A percentile compares a stretch with the other conserved stretches of the same genome.
Evolutionary conservation across 2,329 filamentous ascomycete genomes (phyloP).

Genomic region (Monosporascus sp.): DNA sequence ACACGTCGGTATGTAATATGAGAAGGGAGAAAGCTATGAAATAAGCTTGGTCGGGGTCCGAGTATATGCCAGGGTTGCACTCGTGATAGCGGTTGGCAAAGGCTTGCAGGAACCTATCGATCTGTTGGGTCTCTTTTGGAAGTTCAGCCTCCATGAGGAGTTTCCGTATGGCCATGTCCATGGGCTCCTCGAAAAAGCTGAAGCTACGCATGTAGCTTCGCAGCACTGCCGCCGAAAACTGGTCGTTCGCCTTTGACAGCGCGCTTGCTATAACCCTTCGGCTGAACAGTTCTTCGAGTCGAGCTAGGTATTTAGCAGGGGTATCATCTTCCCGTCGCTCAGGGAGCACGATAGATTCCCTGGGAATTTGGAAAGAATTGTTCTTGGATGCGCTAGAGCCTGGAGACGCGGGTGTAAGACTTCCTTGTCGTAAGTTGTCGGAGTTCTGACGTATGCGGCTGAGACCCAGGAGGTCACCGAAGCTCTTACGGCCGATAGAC

Average conservation of each 20-base stretch:
- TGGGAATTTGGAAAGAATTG: constrained; percentile 73
- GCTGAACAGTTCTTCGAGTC: constrained; percentile 74
- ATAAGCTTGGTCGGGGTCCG: constrained; percentile 89
- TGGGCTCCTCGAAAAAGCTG: constrained; percentile 90
- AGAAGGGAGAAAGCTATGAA: constrained; percentile 96
- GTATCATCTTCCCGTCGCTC: constrained; percentile 83
- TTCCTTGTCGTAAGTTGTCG: constrained; percentile 65
- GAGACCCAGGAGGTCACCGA: constrained; percentile 81
- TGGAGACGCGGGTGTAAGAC: constrained; percentile 64
- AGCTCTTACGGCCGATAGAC: constrained; percentile 87
- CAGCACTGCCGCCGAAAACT: constrained; percentile 76
- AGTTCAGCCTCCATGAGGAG: constrained; percentile 94
- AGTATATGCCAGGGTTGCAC: constrained; percentile 95
- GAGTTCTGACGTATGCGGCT: constrained; percentile 76
- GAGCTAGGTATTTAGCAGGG: constrained; percentile 79
- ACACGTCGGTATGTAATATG: constrained; percentile 96
- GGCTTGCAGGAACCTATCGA: constrained; percentile 87
- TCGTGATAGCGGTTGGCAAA: constrained; percentile 97
- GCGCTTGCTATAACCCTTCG: constrained; percentile 80
- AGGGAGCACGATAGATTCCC: constrained; percentile 68
- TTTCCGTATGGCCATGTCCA: constrained; percentile 96
- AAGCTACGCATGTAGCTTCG: constrained; percentile 95
- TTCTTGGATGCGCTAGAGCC: constrained; percentile 68
- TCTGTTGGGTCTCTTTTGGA: constrained; percentile 96
- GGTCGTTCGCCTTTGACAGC: constrained; percentile 78